phyloP scores from a whole-genome alignment of 192 early-diverging fungal species.

The Backusella macrospora region DNA sequence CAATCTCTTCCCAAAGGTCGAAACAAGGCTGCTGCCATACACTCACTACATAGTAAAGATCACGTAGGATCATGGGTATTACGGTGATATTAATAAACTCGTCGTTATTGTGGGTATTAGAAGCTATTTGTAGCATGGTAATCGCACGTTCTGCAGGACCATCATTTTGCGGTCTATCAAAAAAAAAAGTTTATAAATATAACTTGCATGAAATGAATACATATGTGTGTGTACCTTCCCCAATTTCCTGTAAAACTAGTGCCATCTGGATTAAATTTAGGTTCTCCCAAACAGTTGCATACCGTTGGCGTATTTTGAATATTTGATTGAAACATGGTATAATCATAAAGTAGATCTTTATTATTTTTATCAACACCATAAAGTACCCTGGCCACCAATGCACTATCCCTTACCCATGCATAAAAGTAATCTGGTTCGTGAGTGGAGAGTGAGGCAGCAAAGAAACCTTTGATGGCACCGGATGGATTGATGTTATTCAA shows the following conservation, averaged over 20 bases:
- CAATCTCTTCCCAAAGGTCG: slow-evolving; percentile 84
- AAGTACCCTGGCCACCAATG: slow-evolving; percentile 24
- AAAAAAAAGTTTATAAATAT: not conserved
- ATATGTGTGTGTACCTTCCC: slow-evolving; percentile 45
- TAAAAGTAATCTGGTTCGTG: slow-evolving; percentile 74
- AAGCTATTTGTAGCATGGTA: slow-evolving; percentile 43
- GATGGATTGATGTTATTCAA: slow-evolving; percentile 30
- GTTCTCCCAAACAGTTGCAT: slow-evolving; percentile 59
- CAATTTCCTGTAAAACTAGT: slow-evolving; percentile 49
- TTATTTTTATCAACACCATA: slow-evolving; percentile 21
- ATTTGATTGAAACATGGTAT: slow-evolving; percentile 35
- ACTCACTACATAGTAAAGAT: slow-evolving; percentile 62
- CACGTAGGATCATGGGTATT: slow-evolving; percentile 44
- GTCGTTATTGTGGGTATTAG: slow-evolving; percentile 4
- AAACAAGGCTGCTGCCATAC: slow-evolving; percentile 49
- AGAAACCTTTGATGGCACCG: slow-evolving; percentile 28
- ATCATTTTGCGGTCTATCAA: slow-evolving; percentile 67
- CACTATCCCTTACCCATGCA: slow-evolving; percentile 66
- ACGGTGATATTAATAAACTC: not conserved
- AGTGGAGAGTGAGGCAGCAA: slow-evolving; percentile 31
- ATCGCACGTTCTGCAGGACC: slow-evolving; percentile 61
- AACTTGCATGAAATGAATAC: not conserved
- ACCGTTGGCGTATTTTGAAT: slow-evolving; percentile 33
- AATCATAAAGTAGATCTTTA: slow-evolving; percentile 33
- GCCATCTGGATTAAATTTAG: slow-evolving; percentile 66